Evolutionary conservation across 1,284 basidiomycete species (phyloP).

Genomic region (Exobasidium cylindrosporum): DNA sequence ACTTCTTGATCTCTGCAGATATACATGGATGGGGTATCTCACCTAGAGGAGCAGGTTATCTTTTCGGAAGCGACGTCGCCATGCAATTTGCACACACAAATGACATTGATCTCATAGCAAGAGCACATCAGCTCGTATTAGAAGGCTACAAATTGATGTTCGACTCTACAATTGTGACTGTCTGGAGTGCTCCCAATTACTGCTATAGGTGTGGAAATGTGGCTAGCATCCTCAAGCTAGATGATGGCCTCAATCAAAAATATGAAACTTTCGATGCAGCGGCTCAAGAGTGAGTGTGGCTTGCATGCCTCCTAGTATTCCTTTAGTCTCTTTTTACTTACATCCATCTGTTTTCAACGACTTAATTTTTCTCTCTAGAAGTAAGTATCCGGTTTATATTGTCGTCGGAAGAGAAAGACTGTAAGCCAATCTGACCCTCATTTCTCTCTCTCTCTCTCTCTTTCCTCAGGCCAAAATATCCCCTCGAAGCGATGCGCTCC

Average conservation of each 20-base stretch:
- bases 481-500: slow-evolving; percentile 12
- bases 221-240: slow-evolving; percentile 48
- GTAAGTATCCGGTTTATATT: not conserved
- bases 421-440: not conserved
- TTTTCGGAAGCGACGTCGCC: slow-evolving; percentile 91
- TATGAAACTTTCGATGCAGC: slow-evolving; percentile 51
- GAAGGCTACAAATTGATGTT: slow-evolving; percentile 99
- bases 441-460: not conserved
- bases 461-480: slow-evolving; percentile 2
- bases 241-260: slow-evolving; percentile 50
- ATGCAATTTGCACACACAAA: slow-evolving; percentile 86
- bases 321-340: not conserved
- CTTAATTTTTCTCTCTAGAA: slow-evolving; percentile 1
- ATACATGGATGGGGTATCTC: slow-evolving; percentile 73
- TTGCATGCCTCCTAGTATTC: not conserved
- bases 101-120: slow-evolving; percentile 87
- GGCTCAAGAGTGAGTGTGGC: slow-evolving; percentile 31
- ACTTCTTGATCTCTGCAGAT: slow-evolving; percentile 50
- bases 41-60: slow-evolving; percentile 90
- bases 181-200: slow-evolving; percentile 98
- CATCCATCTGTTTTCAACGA: not conserved
- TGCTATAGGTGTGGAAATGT: slow-evolving; percentile 66
- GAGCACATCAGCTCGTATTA: slow-evolving; percentile 94
- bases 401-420: too few relatives aligned
- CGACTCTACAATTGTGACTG: slow-evolving; percentile 89